These are phyloP conservation scores for Tulasnella sp. DNA, from an alignment of 768 basidiomycete genomes.

Conservation along the genomic window DNA sequence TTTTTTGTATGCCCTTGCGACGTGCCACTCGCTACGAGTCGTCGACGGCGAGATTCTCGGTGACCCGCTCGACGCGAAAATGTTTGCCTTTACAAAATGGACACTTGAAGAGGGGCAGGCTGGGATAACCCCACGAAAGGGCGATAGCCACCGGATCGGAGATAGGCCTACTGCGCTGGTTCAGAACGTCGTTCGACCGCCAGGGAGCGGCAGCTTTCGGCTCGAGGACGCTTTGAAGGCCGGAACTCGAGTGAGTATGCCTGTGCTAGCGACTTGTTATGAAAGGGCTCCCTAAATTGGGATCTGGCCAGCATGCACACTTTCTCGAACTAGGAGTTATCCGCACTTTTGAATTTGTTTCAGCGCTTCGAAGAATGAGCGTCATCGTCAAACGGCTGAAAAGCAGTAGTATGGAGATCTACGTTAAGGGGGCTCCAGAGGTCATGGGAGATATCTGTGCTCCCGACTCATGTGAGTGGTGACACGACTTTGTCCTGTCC, in stretches of 20 bases:
- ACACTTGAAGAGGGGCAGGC: constrained; percentile 76
- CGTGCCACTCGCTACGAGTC: constrained; percentile 91
- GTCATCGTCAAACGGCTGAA: constrained; percentile 93
- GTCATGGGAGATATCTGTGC: constrained; percentile 96
- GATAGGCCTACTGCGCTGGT: constrained; percentile 76
- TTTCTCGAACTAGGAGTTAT: constrained; percentile 97
- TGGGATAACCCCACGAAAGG: constrained; percentile 35
- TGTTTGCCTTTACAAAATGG: constrained; percentile 98
- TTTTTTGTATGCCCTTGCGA: constrained; percentile 85
- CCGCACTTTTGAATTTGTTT: constrained; percentile 92
- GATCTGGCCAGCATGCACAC: constrained; percentile 66
- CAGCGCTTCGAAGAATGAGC: constrained; percentile 87
- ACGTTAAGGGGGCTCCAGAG: constrained; percentile 98
- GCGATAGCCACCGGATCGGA: constrained; percentile 21
- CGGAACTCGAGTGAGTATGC: constrained; percentile 50
- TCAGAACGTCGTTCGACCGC: constrained; percentile 91
- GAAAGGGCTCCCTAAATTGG: constrained; percentile 11
- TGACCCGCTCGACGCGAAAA: constrained; percentile 92
- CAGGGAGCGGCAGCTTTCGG: constrained; percentile 81
- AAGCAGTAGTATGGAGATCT: constrained; percentile 91
- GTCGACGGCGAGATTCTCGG: constrained; percentile 83
- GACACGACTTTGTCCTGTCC: background rate
- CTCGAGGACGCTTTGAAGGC: constrained; percentile 90
- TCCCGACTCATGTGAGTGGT: constrained; percentile 70
- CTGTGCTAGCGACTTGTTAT: background rate